Evolutionary conservation across 2,329 filamentous ascomycete genomes (phyloP).

Genomic region (Emergomyces orientalis): DNA sequence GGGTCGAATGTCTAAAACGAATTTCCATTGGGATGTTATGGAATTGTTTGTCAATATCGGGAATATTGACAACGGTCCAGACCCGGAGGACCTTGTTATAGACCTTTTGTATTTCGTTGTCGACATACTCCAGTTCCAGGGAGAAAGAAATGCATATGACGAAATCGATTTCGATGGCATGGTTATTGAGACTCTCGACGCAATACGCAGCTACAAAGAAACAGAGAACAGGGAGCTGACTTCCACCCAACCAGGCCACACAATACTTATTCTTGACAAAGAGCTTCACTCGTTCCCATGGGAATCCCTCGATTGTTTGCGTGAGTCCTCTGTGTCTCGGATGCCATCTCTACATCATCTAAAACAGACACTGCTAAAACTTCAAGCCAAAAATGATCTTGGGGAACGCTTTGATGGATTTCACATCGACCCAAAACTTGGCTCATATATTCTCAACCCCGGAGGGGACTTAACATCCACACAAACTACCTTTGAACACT

Average conservation of each 20-base stretch:
- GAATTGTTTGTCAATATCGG: constrained; percentile 85
- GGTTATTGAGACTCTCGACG: constrained; percentile 78
- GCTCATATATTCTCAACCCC: constrained; percentile 77
- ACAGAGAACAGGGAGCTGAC: constrained; percentile 16
- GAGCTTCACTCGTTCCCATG: constrained; percentile 84
- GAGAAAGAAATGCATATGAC: constrained; percentile 92
- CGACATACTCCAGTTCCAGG: constrained; percentile 92
- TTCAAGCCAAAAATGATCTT: constrained; percentile 31
- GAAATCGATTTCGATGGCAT: constrained; percentile 94
- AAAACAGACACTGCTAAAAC: constrained; percentile 56
- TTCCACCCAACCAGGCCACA: constrained; percentile 47
- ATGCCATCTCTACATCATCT: constrained; percentile 80
- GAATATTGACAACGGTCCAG: constrained; percentile 58
- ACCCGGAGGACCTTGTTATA: constrained; percentile 80
- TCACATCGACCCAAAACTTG: constrained; percentile 41
- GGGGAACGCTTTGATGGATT: constrained; percentile 34
- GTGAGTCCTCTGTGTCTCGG: constrained; percentile 68
- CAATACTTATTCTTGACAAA: constrained; percentile 85
- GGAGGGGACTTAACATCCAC: constrained; percentile 74
- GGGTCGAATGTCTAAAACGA: constrained; percentile 44
- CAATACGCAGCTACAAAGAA: constrained; percentile 67
- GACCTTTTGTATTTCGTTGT: constrained; percentile 94
- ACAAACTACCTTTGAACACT: constrained; percentile 60
- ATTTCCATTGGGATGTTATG: constrained; percentile 58
- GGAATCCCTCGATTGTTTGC: constrained; percentile 86